These are phyloP conservation scores for Lichtheimia ramosa DNA, from an alignment of 371 early-diverging fungal genomes.

Conservation along the genomic window DNA sequence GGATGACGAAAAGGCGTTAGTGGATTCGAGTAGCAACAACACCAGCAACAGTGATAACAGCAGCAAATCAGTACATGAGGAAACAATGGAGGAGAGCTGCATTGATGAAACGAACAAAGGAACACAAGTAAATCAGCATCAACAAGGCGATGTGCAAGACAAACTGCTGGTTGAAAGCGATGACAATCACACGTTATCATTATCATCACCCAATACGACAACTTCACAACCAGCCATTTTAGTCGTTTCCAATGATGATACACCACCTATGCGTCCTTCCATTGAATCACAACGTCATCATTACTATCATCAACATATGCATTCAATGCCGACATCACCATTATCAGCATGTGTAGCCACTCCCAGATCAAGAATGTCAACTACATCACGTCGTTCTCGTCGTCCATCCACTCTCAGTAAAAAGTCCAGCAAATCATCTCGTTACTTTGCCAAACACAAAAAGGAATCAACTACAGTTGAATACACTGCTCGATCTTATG, in stretches of 20 bases:
- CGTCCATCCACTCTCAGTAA: not conserved
- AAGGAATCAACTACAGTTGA: not conserved
- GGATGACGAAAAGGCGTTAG: too few species aligned
- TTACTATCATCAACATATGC: not conserved
- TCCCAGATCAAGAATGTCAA: conserved; percentile 2
- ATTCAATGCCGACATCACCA: not conserved
- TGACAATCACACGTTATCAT: not conserved
- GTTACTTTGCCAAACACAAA: conserved; percentile 8
- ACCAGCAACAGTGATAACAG: not conserved
- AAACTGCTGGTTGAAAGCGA: not conserved
- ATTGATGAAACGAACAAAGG: not conserved
- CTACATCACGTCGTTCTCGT: conserved; percentile 4
- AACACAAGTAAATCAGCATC: not conserved
- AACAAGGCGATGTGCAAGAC: not conserved
- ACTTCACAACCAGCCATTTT: too few species aligned
- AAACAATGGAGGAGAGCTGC: not conserved
- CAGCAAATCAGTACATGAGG: not conserved
- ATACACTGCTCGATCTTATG: conserved; percentile 5
- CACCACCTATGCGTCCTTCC: not conserved
- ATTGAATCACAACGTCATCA: too few species aligned
- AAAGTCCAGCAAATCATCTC: conserved; percentile 11
- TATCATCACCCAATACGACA: not conserved
- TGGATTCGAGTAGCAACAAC: too few species aligned
- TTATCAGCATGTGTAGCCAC: conserved; percentile 7
- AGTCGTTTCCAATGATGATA: not conserved